A percentile compares a stretch with the other conserved stretches of the same genome.
Conservation (phyloP, 192 early-diverging fungal genomes). For the Tieghemiomyces parasiticus region DNA sequence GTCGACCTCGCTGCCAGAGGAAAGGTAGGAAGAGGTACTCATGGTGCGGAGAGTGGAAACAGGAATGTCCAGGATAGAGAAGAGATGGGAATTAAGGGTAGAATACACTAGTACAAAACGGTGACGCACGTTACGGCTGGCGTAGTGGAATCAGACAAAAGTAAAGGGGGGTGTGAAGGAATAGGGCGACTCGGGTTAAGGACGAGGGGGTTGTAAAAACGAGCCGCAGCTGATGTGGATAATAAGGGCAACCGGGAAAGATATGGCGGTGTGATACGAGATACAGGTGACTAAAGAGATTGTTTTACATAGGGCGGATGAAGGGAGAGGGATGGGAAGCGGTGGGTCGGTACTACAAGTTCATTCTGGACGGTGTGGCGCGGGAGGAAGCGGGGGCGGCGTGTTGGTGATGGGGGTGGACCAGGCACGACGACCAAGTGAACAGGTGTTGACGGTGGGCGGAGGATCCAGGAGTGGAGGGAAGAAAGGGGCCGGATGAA, state of each 20-base stretch:
- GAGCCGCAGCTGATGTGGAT: background rate
- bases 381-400: background rate
- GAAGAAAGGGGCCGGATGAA: too few species aligned
- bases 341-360: background rate
- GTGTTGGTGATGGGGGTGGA: too few species aligned
- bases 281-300: background rate
- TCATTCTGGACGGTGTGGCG: background rate
- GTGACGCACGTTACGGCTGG: background rate
- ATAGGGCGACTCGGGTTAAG: too few species aligned
- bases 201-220: background rate
- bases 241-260: background rate
- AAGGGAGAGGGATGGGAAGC: background rate
- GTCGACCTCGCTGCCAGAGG: constrained; percentile 25
- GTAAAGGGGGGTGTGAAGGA: background rate
- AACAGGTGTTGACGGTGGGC: too few species aligned
- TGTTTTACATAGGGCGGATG: background rate
- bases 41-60: background rate
- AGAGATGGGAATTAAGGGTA: background rate
- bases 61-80: background rate
- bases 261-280: background rate
- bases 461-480: too few species aligned
- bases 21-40: background rate
- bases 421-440: too few species aligned
- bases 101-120: background rate
- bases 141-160: background rate